These are phyloP conservation scores for Elsinoe batatas DNA, from an alignment of 2,329 filamentous ascomycete species.

Conservation along the genomic window DNA sequence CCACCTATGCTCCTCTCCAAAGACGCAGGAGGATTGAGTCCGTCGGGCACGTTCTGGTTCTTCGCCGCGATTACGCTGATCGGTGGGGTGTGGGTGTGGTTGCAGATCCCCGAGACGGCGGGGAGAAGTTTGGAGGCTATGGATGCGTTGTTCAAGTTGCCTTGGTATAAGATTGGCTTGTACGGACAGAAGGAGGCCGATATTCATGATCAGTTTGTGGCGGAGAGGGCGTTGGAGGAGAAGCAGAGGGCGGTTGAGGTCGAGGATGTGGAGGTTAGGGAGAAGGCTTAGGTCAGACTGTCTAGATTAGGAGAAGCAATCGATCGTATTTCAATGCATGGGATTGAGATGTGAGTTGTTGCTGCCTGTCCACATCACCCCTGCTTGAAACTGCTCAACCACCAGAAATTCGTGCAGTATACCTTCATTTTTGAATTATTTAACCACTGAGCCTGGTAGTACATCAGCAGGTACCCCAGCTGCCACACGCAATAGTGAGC, in stretches of 20 bases:
- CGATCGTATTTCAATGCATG: too few relatives aligned
- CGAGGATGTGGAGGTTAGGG: constrained; percentile 2
- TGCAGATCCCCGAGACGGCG: constrained; percentile 63
- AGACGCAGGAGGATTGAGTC: constrained; percentile 28
- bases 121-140: constrained; percentile 57
- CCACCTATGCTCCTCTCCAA: constrained; percentile 57
- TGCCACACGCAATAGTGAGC: too few relatives aligned
- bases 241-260: constrained; percentile 5
- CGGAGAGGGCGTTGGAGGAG: constrained; percentile 13
- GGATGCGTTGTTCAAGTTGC: constrained; percentile 60
- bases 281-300: background rate
- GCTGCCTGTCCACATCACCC: too few relatives aligned
- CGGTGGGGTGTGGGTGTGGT: constrained; percentile 59
- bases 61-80: constrained; percentile 58
- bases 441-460: too few relatives aligned
- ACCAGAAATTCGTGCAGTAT: too few relatives aligned
- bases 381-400: too few relatives aligned
- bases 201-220: constrained; percentile 12
- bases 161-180: constrained; percentile 61
- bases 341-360: too few relatives aligned
- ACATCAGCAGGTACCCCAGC: too few relatives aligned
- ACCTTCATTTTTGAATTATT: too few relatives aligned
- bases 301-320: too few relatives aligned
- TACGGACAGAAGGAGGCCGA: constrained; percentile 18
- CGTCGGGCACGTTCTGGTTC: constrained; percentile 63